A percentile compares a stretch with the other conserved stretches of the same genome.
These are phyloP conservation scores for Cyclotella distinguenda DNA, from an alignment of 108 stramenopile species.

Conservation along the genomic window DNA sequence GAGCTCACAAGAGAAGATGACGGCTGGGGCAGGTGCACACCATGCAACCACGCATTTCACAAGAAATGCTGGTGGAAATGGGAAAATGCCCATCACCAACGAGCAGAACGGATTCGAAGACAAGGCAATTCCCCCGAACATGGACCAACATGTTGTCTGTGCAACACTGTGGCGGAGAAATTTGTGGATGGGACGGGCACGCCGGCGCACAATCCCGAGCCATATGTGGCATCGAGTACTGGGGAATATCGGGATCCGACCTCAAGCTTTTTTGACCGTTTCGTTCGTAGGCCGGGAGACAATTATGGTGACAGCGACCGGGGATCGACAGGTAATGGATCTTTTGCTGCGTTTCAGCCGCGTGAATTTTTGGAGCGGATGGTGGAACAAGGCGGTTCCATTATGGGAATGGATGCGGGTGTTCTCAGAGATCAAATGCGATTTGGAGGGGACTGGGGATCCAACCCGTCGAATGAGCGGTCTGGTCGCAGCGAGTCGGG, in stretches of 20 bases:
- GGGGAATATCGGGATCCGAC: constrained; percentile 6
- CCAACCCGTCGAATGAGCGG: background rate
- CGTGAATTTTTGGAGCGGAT: constrained; percentile 10
- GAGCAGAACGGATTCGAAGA: constrained; percentile 9
- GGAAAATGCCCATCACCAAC: constrained; percentile 34
- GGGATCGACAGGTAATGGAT: background rate
- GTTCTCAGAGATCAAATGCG: constrained; percentile 9
- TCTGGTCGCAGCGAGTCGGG: background rate
- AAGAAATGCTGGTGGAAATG: constrained; percentile 48
- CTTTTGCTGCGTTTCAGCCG: background rate
- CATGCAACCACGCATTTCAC: constrained; percentile 43
- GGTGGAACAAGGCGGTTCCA: constrained; percentile 6
- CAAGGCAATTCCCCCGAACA: background rate
- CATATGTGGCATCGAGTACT: constrained; percentile 17
- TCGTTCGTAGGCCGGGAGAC: background rate
- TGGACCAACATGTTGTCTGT: constrained; percentile 39
- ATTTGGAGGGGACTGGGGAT: background rate
- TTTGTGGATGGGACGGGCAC: constrained; percentile 39
- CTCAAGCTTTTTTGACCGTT: background rate
- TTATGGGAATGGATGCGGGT: constrained; percentile 10
- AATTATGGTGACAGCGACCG: background rate
- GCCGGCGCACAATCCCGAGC: constrained; percentile 36
- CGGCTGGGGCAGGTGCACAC: constrained; percentile 34
- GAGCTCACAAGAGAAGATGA: constrained; percentile 9
- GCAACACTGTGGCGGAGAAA: constrained; percentile 27